Base-by-base conservation (phyloP, 2,329 filamentous ascomycete species). In the Fusarium sp. region DNA sequence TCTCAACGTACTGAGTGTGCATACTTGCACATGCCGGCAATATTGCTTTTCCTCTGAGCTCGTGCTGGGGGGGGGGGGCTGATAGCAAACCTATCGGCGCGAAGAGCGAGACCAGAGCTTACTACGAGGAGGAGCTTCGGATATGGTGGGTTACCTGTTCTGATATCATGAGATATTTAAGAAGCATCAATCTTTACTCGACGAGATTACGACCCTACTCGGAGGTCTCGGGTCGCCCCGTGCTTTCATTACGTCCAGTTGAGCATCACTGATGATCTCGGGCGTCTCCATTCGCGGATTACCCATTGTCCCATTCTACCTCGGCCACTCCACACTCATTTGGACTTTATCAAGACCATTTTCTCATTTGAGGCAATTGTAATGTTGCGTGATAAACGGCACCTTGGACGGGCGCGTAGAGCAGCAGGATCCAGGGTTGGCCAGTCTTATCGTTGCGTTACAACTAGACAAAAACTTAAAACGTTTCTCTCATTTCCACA, bases 111-210 rank as follows among this genome's bases (percentile, higher is more conserved):
- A 55, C 26, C 56, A 57, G 33, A 60, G 28, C 31, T 44, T 54
- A 35, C 51, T 47, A 26, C 22, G 18, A 44, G 28, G 26, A 61
- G 45, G 35, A 47, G 50, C 42, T 36, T 56, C 30, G 18, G 50
- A 38, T 53, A 48, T 71, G 65, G 51, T 56, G 54, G 45, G 45
- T 22, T 59, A 61, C 44, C 58, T 51, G 15, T 28, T 26, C n/a
- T 18, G 22, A 39, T 36, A 45, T 70, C 65, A 66, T 70, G 70
- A 70, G 70, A 72, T 67, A 72, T 36, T 57, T 45, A n/a, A 68
- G 54, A 56, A 35, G 38, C 28, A 50, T 55, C 48, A 57, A 30
- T 45, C 54, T 67, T 47, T 28, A 38, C 31, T 61, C 42, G 36
- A 39, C 31, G 16, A 36, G 47, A 71, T 39, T 62, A 33, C 54